phyloP scores from a whole-genome alignment of 306 rosid genomes.

The Gillenia trifoliata region DNA sequence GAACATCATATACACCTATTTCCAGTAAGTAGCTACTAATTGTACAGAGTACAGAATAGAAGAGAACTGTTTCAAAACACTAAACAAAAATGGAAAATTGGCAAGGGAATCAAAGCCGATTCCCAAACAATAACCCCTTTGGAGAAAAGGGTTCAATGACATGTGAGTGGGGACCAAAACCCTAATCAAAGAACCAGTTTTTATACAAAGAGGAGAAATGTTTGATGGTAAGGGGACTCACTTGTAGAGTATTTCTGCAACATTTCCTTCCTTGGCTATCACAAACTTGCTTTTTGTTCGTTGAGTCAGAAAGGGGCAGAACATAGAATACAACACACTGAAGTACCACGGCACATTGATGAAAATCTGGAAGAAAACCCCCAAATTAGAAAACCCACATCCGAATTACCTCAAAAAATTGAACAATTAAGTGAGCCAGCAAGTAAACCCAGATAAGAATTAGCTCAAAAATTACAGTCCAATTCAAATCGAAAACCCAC shows the following conservation, averaged over 20 bases:
- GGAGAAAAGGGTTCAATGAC: not conserved
- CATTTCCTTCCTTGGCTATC: constrained; percentile 91
- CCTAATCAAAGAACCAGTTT: not conserved
- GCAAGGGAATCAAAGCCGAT: not conserved
- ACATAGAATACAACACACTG: constrained; percentile 81
- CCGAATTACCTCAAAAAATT: not conserved
- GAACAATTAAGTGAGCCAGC: not conserved
- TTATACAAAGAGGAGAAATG: not conserved
- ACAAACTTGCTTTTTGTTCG: constrained; percentile 95
- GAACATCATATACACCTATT: not conserved
- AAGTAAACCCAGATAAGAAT: not conserved
- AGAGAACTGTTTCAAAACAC: not conserved
- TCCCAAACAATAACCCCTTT: not conserved
- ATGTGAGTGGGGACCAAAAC: too few species aligned
- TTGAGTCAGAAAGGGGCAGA: constrained; percentile 91
- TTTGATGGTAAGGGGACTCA: constrained; percentile 26
- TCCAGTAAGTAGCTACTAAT: constrained; percentile 4
- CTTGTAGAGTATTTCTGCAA: constrained; percentile 92
- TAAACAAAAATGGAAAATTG: constrained; percentile 9
- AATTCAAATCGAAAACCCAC: too few species aligned
- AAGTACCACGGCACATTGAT: constrained; percentile 98
- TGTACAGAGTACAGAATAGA: not conserved
- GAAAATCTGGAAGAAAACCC: constrained; percentile 49
- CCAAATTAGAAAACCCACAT: not conserved
- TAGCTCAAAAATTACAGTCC: not conserved